Evolutionary conservation across 306 rosid species (phyloP).

Genomic region (Amphicarpaea edgeworthii): DNA sequence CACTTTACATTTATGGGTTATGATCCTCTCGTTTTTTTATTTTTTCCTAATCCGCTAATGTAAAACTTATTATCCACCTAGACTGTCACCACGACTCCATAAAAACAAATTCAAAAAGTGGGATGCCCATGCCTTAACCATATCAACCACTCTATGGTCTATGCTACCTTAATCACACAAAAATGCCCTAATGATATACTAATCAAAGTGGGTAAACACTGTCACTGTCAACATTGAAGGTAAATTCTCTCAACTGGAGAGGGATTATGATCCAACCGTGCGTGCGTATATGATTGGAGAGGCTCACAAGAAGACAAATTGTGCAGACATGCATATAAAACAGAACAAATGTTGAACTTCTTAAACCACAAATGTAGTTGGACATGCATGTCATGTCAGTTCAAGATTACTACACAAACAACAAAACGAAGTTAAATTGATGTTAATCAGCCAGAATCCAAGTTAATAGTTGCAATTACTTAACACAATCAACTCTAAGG

Average conservation of each 20-base stretch:
- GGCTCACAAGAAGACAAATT: conserved; percentile 3
- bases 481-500: conserved; percentile 1
- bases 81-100: background rate
- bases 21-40: background rate
- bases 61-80: background rate
- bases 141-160: background rate
- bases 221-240: background rate
- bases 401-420: background rate
- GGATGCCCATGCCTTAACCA: background rate
- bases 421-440: background rate
- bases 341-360: too few relatives aligned
- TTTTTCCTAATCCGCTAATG: too few relatives aligned
- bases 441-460: background rate
- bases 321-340: background rate
- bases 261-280: background rate
- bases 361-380: background rate
- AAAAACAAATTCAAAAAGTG: background rate
- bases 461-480: background rate
- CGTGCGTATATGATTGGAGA: background rate
- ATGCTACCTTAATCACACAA: conserved; percentile 9
- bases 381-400: conserved; percentile 13
- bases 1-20: background rate
- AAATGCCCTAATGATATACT: background rate
- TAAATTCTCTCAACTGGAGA: background rate
- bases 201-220: background rate